Percentiles rank a stretch among this genome's conserved stretches.
These are phyloP conservation scores for Stenogyne calaminthoides DNA, from an alignment of 305 asterid species.

Conservation along the genomic window DNA sequence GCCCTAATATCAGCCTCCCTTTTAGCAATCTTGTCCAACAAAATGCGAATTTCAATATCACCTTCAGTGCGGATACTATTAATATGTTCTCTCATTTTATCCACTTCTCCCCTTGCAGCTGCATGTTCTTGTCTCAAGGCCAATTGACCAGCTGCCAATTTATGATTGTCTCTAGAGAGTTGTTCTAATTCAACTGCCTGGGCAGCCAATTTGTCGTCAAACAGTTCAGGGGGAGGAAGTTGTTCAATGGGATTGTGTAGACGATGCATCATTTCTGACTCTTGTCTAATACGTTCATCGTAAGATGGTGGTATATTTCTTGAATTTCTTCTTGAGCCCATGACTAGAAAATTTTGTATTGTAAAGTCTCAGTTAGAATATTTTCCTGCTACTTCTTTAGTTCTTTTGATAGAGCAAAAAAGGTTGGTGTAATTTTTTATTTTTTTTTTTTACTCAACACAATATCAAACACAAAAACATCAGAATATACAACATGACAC, in stretches of 20 bases:
- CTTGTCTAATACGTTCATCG: constrained; percentile 45
- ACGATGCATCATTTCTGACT: constrained; percentile 40
- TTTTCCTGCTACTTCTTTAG: not conserved
- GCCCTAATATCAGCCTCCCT: constrained; percentile 61
- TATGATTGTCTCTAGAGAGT: constrained; percentile 62
- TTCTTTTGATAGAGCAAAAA: not conserved
- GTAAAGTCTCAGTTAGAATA: not conserved
- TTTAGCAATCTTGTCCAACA: constrained; percentile 71
- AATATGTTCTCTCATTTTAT: constrained; percentile 63
- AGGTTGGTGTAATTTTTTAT: not conserved
- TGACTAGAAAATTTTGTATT: constrained; percentile 23
- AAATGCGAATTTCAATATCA: constrained; percentile 71
- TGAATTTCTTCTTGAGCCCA: constrained; percentile 61
- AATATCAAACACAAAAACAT: not conserved
- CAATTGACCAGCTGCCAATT: constrained; percentile 58
- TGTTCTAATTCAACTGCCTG: constrained; percentile 63
- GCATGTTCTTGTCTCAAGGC: constrained; percentile 62
- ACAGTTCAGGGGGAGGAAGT: constrained; percentile 29
- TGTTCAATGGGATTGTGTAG: constrained; percentile 43
- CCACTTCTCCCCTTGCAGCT: constrained; percentile 56
- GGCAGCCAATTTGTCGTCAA: constrained; percentile 47
- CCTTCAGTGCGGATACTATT: constrained; percentile 67
- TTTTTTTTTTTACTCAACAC: not conserved
- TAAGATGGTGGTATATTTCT: constrained; percentile 41
- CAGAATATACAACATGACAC: not conserved